Evolutionary conservation across 805 yeast species (phyloP), one percentile per base, ranked within the genome.

Genomic region (Candida vaughaniae): DNA sequence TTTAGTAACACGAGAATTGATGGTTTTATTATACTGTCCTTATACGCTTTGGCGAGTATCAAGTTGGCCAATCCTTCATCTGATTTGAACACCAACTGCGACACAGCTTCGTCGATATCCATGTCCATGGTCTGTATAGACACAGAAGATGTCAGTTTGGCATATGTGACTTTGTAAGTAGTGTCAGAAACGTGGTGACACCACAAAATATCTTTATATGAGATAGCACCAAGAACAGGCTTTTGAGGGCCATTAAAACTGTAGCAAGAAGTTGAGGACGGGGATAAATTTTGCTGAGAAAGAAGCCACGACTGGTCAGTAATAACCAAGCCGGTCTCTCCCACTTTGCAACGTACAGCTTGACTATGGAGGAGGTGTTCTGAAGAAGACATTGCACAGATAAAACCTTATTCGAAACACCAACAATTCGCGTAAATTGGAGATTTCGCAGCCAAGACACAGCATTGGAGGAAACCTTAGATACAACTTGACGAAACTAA

Each of bases 1-100:
- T 93, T 93, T n/a, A 91, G 71, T 1, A 93, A 55, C 0, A 88
- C 82, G 33, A 87, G 58, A 2, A 84, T 64, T 1, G 60, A 49
- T 3, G 66, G 70, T 9, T 45, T 36, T 3, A 49, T 31, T 2
- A 29, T 38, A 36, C 55, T 46, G 23, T 51, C 40, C 1, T 42
- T 33, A 38, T 63, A 68, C 6, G 72, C 58, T 22, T 46, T 48
- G n/a, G 39, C 31, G 30, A 66, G 39, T 4, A 60, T 50, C n/a
- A 15, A 9, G 15, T 27, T 25, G 6, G 29, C 16, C 10, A 31
- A 27, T 25, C 36, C 36, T 8, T 41, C 41, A 3, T 30, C 9
- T 2, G 31, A 7, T 14, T 33, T 38, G 11, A 27, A 18, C 12
- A 23, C 14, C 3, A 28, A 18, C 16, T 14, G 27, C 7, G 37